Evolutionary conservation across 257 asterid genomes (phyloP), one percentile per base, ranked within the genome.

Genomic region (Verbascum thapsus): DNA sequence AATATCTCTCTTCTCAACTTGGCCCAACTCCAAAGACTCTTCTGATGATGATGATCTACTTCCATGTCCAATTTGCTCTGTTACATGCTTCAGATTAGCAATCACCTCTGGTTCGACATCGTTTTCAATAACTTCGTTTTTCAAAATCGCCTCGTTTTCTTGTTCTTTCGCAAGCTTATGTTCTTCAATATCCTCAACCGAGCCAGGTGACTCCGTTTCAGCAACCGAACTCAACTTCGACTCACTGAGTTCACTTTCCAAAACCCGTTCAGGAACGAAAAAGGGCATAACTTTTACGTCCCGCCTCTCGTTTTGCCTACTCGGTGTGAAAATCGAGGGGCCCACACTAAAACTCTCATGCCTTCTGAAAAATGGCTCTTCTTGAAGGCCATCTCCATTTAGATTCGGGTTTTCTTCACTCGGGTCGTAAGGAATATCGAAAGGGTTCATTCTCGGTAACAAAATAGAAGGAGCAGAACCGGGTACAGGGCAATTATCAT

Each of bases 381-480:
- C 86, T 19, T 74, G 82, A 50, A 80, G 74, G 57, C 75, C 73
- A n/a, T 85, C 92, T 26, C 59, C 85, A 70, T 19, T 64, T 30
- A 71, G 78, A 61, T 76, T 66, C 1, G 79, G 85, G 52, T 80
- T 83, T 60, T 80, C 73, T 60, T 73, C 81, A 40, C 45, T 44
- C 3, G 60, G 53, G 5, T 70, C 78, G 8, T 52, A 70, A 34
- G 85, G 83, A n/a, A 72, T 40, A 18, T 78, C 89, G n/a, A 85
- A 85, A 26, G 94, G 87, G 26, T 82, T 82, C 48, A 61, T 44
- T 60, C 83, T 68, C 1, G 74, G 80, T 55, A 70, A 10, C 35
- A 85, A 40, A 49, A 80, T 17, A 3, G 89, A 78, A 47, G 89
- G 94, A 72, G 94, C 89, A 15, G 94, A 85, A 23, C 88, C 87